Evolutionary conservation across 768 basidiomycete genomes (phyloP).

Genomic region (Amanita rimosa): DNA sequence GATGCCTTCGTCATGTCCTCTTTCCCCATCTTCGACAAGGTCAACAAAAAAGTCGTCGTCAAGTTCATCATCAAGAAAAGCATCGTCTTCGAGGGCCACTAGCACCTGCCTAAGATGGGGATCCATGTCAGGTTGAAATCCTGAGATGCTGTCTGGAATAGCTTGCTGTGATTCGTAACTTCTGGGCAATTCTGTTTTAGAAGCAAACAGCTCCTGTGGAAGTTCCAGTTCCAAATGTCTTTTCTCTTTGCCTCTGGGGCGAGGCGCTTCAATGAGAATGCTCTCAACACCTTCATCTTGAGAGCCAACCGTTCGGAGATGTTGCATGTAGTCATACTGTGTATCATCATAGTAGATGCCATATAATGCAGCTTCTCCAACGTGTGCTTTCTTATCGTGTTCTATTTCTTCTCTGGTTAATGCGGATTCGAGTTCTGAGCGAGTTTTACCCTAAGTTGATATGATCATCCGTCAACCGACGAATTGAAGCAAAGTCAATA

Average conservation of each 20-base stretch:
- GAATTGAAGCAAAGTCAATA: constrained; percentile 10
- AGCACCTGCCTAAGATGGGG: constrained; percentile 87
- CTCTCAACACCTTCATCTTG: constrained; percentile 77
- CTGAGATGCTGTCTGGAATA: constrained; percentile 72
- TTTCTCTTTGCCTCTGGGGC: constrained; percentile 24
- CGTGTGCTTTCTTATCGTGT: constrained; percentile 37
- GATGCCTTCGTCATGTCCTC: constrained; percentile 44
- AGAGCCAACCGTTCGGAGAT: constrained; percentile 69
- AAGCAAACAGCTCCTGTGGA: constrained; percentile 64
- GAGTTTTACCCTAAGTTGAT: constrained; percentile 56
- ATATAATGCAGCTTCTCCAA: constrained; percentile 83
- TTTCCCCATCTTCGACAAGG: constrained; percentile 63
- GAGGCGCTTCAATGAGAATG: constrained; percentile 69
- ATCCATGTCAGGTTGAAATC: constrained; percentile 94
- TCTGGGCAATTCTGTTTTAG: constrained; percentile 59
- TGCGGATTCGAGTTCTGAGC: constrained; percentile 64
- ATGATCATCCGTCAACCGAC: constrained; percentile 6
- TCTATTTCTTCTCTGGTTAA: constrained; percentile 37
- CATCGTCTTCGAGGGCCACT: constrained; percentile 93
- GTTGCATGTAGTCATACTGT: constrained; percentile 97
- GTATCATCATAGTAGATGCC: constrained; percentile 94
- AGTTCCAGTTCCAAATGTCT: constrained; percentile 32
- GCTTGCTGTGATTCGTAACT: constrained; percentile 69
- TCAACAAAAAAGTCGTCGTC: constrained; percentile 72
- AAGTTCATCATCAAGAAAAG: constrained; percentile 72